Conservation (phyloP, 2,329 filamentous ascomycete species). For the Fusarium annulatum region DNA sequence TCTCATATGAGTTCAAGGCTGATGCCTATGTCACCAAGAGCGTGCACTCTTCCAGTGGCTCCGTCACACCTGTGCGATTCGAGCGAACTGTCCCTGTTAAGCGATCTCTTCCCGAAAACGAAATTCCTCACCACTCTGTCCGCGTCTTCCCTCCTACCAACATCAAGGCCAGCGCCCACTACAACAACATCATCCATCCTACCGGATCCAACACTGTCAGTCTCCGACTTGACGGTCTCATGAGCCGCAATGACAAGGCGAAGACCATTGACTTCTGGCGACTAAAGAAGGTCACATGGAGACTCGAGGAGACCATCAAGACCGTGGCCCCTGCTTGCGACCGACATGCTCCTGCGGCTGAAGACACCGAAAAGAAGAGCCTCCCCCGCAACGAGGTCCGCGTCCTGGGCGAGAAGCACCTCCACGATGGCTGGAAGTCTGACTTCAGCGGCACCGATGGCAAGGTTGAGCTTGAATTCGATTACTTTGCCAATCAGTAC, state of each 20-base stretch:
- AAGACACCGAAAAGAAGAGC: slow-evolving; percentile 65
- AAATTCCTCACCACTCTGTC: slow-evolving; percentile 86
- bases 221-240: slow-evolving; percentile 87
- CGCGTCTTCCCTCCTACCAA: slow-evolving; percentile 97
- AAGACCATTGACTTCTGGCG: slow-evolving; percentile 85
- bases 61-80: slow-evolving; percentile 68
- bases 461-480: slow-evolving; percentile 81
- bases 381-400: slow-evolving; percentile 79
- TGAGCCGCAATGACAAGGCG: slow-evolving; percentile 73
- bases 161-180: slow-evolving; percentile 85
- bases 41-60: slow-evolving; percentile 51
- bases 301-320: slow-evolving; percentile 87
- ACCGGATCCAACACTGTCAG: slow-evolving; percentile 83
- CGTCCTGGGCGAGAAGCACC: slow-evolving; percentile 81
- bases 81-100: slow-evolving; percentile 77
- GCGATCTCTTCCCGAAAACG: slow-evolving; percentile 79
- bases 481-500: slow-evolving; percentile 61
- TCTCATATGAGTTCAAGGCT: slow-evolving; percentile 83
- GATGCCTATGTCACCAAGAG: slow-evolving; percentile 70
- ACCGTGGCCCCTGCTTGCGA: slow-evolving; percentile 82
- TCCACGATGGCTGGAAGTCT: slow-evolving; percentile 92
- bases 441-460: slow-evolving; percentile 65
- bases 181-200: slow-evolving; percentile 86
- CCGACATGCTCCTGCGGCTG: slow-evolving; percentile 69
- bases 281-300: slow-evolving; percentile 91